Evolutionary conservation across 179 eudicot species (phyloP), one percentile per base, ranked within the genome.

Genomic region (Beta corolliflora): DNA sequence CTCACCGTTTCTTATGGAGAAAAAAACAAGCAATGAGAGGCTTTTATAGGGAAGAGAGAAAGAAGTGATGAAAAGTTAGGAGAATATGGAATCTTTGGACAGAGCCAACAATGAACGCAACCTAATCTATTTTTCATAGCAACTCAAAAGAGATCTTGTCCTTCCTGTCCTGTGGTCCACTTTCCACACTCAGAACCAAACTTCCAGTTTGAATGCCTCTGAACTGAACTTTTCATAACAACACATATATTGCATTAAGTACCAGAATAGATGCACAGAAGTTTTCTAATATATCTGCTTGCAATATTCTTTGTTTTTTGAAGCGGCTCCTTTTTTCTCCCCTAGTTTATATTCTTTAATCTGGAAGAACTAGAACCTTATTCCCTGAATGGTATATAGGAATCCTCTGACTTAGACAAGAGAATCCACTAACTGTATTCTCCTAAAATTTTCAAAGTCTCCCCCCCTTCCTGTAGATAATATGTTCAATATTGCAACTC

Each of bases 331-430:
- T 60, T 82, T 46, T 60, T 82, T 44, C 73, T 58, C 59, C 77
- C 83, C 78, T 71, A 23, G 75, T 56, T 81, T 84, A 77, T 85
- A 87, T 89, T 89, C 90, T 79, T 70, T 77, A 48, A 72, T 82
- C 88, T 80, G 82, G 88, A 81, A 88, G 88, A 88, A 84, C 78
- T 83, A 84, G 97, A 94, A 93, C 89, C 97, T 82, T 80, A 94
- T 94, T 91, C 98, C 80, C 80, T 44, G 78, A 36, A 78, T 80
- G 83, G 87, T 76, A 81, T 81, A 80, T 82, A 73, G 86, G 93
- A 87, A 86, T 89, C 91, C 86, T 87, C 84, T 87, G 88, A 85
- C 81, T 80, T 80, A 74, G 90, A 92, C 83, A 50, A 73, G 84
- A 77, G 93, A 94, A 91, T 88, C 95, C 90, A 91, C 90, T 88